Conservation (phyloP, 352 stramenopile genomes). For the Pythium biforme region DNA sequence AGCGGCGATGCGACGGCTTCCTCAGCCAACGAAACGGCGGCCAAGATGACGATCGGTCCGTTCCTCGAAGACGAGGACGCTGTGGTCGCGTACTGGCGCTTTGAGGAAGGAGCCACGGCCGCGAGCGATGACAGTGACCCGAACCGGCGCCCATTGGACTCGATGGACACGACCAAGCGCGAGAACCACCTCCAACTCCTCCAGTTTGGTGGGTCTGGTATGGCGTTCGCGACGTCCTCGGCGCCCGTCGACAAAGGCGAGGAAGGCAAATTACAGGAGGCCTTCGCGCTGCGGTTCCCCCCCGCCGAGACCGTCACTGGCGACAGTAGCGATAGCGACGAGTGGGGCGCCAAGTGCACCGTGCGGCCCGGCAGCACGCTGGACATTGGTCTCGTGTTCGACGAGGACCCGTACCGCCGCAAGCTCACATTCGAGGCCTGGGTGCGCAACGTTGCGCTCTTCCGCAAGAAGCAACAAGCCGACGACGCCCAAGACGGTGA, state of each 20-base stretch:
- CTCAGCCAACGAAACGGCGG: slow-evolving; percentile 1
- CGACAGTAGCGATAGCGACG: slow-evolving; percentile 1
- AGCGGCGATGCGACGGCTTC: background rate
- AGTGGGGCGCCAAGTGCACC: slow-evolving; percentile 52
- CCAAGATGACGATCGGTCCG: slow-evolving; percentile 73
- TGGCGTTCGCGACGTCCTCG: slow-evolving; percentile 50
- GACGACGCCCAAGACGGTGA: slow-evolving; percentile 26
- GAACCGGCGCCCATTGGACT: slow-evolving; percentile 35
- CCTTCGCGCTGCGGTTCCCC: slow-evolving; percentile 64
- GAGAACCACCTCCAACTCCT: slow-evolving; percentile 71
- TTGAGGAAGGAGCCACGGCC: slow-evolving; percentile 65
- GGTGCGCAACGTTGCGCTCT: slow-evolving; percentile 58
- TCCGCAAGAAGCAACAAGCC: slow-evolving; percentile 33
- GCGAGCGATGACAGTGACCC: slow-evolving; percentile 10
- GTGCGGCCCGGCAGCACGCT: slow-evolving; percentile 59
- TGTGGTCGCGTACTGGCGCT: slow-evolving; percentile 84
- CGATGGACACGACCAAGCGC: slow-evolving; percentile 78
- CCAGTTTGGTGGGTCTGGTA: slow-evolving; percentile 25
- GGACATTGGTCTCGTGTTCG: slow-evolving; percentile 65
- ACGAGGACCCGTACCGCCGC: slow-evolving; percentile 79
- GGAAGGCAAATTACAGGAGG: slow-evolving; percentile 63
- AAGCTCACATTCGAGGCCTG: slow-evolving; percentile 79
- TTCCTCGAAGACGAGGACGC: slow-evolving; percentile 85
- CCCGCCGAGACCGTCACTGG: slow-evolving; percentile 9
- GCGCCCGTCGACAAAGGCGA: slow-evolving; percentile 76